A percentile compares a stretch with the other conserved stretches of the same genome.
phyloP scores from a whole-genome alignment of 805 yeast genomes.

The Teunomyces kruisii region DNA sequence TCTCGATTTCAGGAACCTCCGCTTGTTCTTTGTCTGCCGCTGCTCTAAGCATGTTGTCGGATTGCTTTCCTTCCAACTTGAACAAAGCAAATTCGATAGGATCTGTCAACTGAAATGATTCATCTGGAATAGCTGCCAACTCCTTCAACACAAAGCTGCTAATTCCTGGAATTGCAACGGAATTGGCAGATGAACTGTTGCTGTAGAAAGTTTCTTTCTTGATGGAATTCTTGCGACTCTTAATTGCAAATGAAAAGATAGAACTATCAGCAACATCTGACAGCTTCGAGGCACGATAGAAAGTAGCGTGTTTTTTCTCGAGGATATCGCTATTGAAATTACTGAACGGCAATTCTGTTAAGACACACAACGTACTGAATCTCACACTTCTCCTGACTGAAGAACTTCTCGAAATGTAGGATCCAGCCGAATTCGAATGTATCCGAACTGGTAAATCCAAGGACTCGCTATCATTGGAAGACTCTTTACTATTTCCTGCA shows the following conservation, averaged over 20 bases:
- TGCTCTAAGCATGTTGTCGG: background rate
- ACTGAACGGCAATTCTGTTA: constrained; percentile 40
- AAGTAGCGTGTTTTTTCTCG: constrained; percentile 10
- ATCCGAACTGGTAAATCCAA: constrained; percentile 13
- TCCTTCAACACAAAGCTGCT: constrained; percentile 46
- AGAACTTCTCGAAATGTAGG: constrained; percentile 21
- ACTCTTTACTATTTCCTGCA: constrained; percentile 14
- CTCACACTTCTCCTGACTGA: constrained; percentile 32
- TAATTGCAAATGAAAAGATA: constrained; percentile 30
- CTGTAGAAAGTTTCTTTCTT: constrained; percentile 10
- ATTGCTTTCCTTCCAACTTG: constrained; percentile 71
- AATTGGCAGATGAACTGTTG: constrained; percentile 12
- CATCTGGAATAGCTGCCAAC: constrained; percentile 84
- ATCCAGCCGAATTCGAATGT: constrained; percentile 16
- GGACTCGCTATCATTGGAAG: background rate
- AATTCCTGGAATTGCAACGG: constrained; percentile 57
- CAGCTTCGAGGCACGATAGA: constrained; percentile 20
- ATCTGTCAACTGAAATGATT: constrained; percentile 57
- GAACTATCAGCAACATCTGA: constrained; percentile 34
- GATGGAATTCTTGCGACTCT: constrained; percentile 17
- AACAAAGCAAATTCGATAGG: constrained; percentile 73
- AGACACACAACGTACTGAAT: constrained; percentile 37
- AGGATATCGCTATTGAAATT: constrained; percentile 5
- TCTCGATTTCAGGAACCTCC: constrained; percentile 9
- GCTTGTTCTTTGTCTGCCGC: too few relatives aligned